phyloP scores from a whole-genome alignment of 2,329 filamentous ascomycete genomes.

The Fusarium continuum region DNA sequence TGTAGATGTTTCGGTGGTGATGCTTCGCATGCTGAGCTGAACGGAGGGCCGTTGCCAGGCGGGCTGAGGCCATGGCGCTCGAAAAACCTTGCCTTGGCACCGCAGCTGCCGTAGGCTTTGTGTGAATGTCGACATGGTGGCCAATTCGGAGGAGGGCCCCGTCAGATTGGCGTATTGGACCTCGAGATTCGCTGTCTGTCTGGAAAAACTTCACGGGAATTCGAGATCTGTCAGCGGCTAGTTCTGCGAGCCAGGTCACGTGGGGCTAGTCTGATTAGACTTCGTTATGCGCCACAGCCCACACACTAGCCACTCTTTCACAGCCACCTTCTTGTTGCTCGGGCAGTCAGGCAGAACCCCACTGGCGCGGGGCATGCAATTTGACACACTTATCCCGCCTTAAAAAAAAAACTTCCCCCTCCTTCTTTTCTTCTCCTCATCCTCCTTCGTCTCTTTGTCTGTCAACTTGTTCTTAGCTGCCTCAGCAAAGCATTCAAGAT shows the following conservation, averaged over 20 bases:
- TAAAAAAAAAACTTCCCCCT: conserved; percentile 49
- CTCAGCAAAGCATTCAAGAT: conserved; percentile 66
- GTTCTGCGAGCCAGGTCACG: conserved; percentile 37
- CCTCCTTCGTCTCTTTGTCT: conserved; percentile 33
- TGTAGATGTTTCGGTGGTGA: conserved; percentile 39
- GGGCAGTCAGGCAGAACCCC: conserved; percentile 41
- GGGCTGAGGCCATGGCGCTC: conserved; percentile 45
- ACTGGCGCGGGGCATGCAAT: conserved; percentile 49
- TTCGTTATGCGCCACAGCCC: conserved; percentile 20
- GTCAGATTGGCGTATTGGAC: conserved; percentile 38
- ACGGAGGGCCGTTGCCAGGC: conserved; percentile 37
- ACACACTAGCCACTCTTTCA: conserved; percentile 3
- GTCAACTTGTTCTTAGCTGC: conserved; percentile 45
- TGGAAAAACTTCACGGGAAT: conserved; percentile 43
- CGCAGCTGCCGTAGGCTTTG: conserved; percentile 50
- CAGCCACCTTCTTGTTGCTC: conserved; percentile 39
- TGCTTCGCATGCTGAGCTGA: conserved; percentile 42
- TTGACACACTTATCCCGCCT: conserved; percentile 41
- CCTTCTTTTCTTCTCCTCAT: conserved; percentile 39
- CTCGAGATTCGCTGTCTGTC: conserved; percentile 34
- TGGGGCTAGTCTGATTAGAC: conserved; percentile 18
- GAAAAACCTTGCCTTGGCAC: conserved; percentile 46
- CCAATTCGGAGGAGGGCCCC: conserved; percentile 37
- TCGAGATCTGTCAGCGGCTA: conserved; percentile 22
- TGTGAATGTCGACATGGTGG: conserved; percentile 49